Base-by-base conservation (phyloP, 768 basidiomycete species). In the Lentinus tigrinus region DNA sequence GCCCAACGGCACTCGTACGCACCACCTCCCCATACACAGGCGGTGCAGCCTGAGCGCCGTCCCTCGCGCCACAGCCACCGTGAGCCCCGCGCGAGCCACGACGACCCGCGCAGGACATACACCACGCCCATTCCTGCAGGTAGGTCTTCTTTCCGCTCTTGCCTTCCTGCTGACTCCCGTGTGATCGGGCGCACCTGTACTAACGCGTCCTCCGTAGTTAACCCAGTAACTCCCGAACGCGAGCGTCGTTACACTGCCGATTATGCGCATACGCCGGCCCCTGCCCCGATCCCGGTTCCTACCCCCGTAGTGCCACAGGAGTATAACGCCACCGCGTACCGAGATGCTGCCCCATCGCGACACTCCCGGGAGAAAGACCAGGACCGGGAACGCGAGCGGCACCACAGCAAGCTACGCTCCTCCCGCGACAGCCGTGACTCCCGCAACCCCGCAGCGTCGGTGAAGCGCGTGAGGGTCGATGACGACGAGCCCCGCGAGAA, bases 91-190 rank as follows among this genome's bases (percentile, higher is more conserved):
- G 40, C 36, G 5, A 47, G 34, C 24, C 26, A 39, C 10, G 59
- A 61, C 2, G 59, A 61, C 26, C 34, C 54, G 26, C 59, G 59
- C 26, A 42, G 59, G 31, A 44, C 48, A 23, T 47, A 55, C 43
- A 54, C 47, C 48, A 40, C 26, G 21, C 40, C 51, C 21, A 13
- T 26, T 24, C 46, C 46, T 17, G 27, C 36, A 24, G 47, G 58
- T 54, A 28, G 28, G 57, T 53, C 39, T 11, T 36, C 39, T n/a
- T 17, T 42, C 21, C 38, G 49, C 10, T 44, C 56, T 40, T 43
- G 17, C 42, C 49, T 34, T 39, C 43, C 49, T 44, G 37, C 44
- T 40, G 46, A 52, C 26, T 8, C 43, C 13, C 44, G 24, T 31
- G 51, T 38, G n/a, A 21, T 19, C 43, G 51, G 44, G 47, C 51